Evolutionary conservation across 2,329 filamentous ascomycete genomes (phyloP), one percentile per base, ranked within the genome.

Genomic region (Verticillium zaregamsianum): DNA sequence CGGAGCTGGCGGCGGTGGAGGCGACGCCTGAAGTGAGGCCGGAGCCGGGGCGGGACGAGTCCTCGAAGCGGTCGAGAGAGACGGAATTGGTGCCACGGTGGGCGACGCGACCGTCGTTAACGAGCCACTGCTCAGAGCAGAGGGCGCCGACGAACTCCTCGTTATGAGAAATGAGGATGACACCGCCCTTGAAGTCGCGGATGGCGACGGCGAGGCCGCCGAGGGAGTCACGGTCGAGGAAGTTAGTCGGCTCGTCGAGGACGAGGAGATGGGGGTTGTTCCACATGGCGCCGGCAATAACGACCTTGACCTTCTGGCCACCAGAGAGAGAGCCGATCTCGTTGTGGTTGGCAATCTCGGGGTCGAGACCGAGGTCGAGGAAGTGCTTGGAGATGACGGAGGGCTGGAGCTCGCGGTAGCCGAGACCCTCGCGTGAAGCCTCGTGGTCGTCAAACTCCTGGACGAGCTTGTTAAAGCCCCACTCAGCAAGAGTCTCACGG

Each of bases 361-460:
- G 93, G 74, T 98, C 95, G 58, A 99, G 86, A 63, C 95, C 95
- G 39, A 98, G 85, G 71, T 99, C 95, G 71, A 98, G 93, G 71
- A 99, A 99, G 80, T 99, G 95, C 86, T 98, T 96, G 63, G 91
- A 90, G 77, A 99, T 98, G 72, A 96, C 87, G 71, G 93, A 91
- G 57, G 94, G 94, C 73, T 96, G 92, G 61, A 99, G 87, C 70
- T 93, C 86, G 74, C 95, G 92, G 86, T 95, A 99, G 67, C 95
- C 94, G 40, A 99, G 88, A 85, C 95, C 95, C 78, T 99, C 95
- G 72, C 95, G 91, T n/a, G 94, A 97, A 17, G 95, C 91, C 80
- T 99, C 95, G 80, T 98, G 94, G 74, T 99, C 95, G 71, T 99
- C 96, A 67, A 98, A 99, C 76, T 99, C 95, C 74, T 99, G 95